These are phyloP conservation scores for Kwoniella shivajii DNA, from an alignment of 1,284 basidiomycete genomes.

Conservation along the genomic window DNA sequence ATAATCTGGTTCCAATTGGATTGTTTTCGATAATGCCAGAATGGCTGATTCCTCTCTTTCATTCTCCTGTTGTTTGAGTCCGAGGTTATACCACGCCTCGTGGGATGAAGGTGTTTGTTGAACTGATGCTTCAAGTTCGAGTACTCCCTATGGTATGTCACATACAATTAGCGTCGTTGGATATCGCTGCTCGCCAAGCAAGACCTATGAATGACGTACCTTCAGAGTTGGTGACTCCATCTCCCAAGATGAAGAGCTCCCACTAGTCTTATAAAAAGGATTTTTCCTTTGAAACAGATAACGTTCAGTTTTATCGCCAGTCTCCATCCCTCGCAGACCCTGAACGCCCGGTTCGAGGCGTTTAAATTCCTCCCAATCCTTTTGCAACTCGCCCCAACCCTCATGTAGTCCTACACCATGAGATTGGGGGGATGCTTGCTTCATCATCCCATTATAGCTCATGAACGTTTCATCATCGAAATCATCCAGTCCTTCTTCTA, in stretches of 20 bases:
- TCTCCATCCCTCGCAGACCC: slow-evolving; percentile 63
- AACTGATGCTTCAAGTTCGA: slow-evolving; percentile 88
- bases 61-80: slow-evolving; percentile 97
- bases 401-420: slow-evolving; percentile 28
- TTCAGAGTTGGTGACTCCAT: slow-evolving; percentile 39
- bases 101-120: slow-evolving; percentile 75
- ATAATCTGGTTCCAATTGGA: slow-evolving; percentile 76
- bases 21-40: slow-evolving; percentile 76
- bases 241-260: slow-evolving; percentile 46
- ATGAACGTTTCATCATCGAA: slow-evolving; percentile 45
- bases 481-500: slow-evolving; percentile 44
- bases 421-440: slow-evolving; percentile 9
- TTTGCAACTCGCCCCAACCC: slow-evolving; percentile 68
- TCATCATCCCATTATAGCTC: slow-evolving; percentile 36
- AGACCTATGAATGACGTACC: slow-evolving; percentile 23
- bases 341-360: slow-evolving; percentile 64
- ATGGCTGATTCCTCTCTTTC: slow-evolving; percentile 92
- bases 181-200: slow-evolving; percentile 15
- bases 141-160: slow-evolving; percentile 64
- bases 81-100: slow-evolving; percentile 84
- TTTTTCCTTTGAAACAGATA: slow-evolving; percentile 83
- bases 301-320: slow-evolving; percentile 37
- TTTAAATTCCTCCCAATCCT: slow-evolving; percentile 75
- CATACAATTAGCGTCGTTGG: slow-evolving; percentile 15
- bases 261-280: slow-evolving; percentile 68